Evolutionary conservation across 108 stramenopile species (phyloP), one percentile per base, ranked within the genome.

Genomic region (Asterionellopsis glacialis): DNA sequence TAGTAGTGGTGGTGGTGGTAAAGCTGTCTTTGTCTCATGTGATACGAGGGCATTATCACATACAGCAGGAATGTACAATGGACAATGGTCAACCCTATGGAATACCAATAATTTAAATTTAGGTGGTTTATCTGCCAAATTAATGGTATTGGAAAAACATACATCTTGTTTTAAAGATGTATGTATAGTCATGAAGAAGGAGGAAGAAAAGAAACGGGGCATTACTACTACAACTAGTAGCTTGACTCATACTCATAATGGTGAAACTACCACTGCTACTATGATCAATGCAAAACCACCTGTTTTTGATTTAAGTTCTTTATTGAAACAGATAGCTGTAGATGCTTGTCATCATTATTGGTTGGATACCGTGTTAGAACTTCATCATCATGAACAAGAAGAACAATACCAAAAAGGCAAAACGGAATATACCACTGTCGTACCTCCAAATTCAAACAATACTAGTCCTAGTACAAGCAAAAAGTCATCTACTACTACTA

Each of bases 71-170:
- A 25, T 55, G 49, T 69, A 62, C 54, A 61, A 62, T 24, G 57
- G 54, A 51, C 26, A 14, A 16, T 27, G 56, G 24, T 41, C 15
- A 13, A 48, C 25, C 11, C 24, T 40, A 21, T 63, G 18, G 39
- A 33, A 33, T 33, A 42, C 39, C 9, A 63, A 23, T n/a, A 70
- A 43, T 58, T 24, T 70, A 12, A 72, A 68, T 51, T 43, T 78
- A 22, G 77, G 77, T 51, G 77, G 72, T 7, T 44, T 78, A 41
- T 42, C 48, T 39, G 68, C 49, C 9, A 68, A 74, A 51, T 26
- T 78, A 22, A 49, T 56, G 11, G 28, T 70, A 0, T 33, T 73
- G 61, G 56, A 68, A 38, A 38, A 61, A 16, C 44, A 59, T n/a
- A 25, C 18, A 42, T 16, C 67, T 0, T 63, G 55, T 38, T 55